Percentiles rank a stretch among this genome's conserved stretches.
Conservation (phyloP, 768 basidiomycete species). For the Tylopilus plumbeoviolaceoides region DNA sequence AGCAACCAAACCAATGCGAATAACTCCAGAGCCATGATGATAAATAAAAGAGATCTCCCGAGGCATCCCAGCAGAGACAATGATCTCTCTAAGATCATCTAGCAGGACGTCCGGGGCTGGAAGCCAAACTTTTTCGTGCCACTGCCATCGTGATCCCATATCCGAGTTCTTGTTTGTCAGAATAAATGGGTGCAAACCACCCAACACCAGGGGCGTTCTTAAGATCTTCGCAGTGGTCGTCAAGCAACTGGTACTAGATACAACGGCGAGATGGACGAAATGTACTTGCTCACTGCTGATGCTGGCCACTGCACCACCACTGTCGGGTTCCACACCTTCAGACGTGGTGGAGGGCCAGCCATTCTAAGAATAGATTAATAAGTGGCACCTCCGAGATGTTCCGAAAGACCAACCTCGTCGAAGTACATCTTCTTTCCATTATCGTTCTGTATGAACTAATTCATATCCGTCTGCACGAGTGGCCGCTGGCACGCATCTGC, state of each 20-base stretch:
- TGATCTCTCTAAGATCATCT: constrained; percentile 1
- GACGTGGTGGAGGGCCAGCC: constrained; percentile 74
- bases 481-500: constrained; percentile 64
- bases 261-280: constrained; percentile 11
- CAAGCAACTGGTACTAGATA: constrained; percentile 56
- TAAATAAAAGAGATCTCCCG: not conserved
- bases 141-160: constrained; percentile 57
- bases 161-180: constrained; percentile 59
- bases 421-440: constrained; percentile 73
- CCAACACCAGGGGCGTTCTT: constrained; percentile 60
- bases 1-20: not conserved
- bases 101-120: constrained; percentile 60
- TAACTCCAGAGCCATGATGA: not conserved
- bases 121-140: constrained; percentile 61
- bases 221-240: constrained; percentile 58
- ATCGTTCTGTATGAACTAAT: constrained; percentile 63
- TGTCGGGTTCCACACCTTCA: constrained; percentile 62
- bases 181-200: constrained; percentile 82
- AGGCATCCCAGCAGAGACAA: not conserved
- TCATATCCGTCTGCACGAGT: constrained; percentile 51
- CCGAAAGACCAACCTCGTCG: constrained; percentile 46
- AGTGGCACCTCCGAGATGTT: not conserved
- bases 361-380: constrained; percentile 45
- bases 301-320: constrained; percentile 53
- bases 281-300: constrained; percentile 57